Evolutionary conservation across 345 rosid genomes (phyloP).

Genomic region (Boechera stricta): DNA sequence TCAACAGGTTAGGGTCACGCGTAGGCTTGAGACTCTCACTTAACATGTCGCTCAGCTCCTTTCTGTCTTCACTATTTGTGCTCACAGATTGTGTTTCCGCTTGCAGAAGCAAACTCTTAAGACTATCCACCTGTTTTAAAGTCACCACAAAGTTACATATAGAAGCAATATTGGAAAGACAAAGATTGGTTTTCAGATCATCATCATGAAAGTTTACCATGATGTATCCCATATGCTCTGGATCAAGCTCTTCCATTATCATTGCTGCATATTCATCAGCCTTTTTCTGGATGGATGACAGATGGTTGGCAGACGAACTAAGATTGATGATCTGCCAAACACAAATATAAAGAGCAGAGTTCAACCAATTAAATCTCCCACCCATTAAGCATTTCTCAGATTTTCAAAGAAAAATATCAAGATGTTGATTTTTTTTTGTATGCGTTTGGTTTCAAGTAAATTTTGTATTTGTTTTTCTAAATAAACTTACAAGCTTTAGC

Average conservation of each 20-base stretch:
- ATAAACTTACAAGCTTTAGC: background rate
- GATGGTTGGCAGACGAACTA: conserved; percentile 69
- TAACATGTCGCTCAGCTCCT: conserved; percentile 59
- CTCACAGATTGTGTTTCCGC: conserved; percentile 40
- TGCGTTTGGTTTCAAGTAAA: no score
- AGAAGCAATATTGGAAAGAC: background rate
- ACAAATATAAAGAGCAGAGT: background rate
- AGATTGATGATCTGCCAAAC: conserved; percentile 59
- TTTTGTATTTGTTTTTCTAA: background rate
- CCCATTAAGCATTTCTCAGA: background rate
- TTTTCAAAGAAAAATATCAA: no score
- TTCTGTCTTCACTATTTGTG: conserved; percentile 56
- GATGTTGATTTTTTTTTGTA: no score
- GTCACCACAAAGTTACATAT: conserved; percentile 16
- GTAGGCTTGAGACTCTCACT: conserved; percentile 78
- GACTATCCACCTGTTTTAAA: conserved; percentile 54
- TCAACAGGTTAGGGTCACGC: conserved; percentile 53
- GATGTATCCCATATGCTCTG: conserved; percentile 62
- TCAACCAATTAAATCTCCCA: background rate
- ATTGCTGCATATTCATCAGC: conserved; percentile 77
- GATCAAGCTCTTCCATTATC: conserved; percentile 83
- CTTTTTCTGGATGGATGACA: conserved; percentile 62
- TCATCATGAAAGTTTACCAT: conserved; percentile 52
- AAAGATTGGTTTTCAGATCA: background rate
- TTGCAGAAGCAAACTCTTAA: conserved; percentile 62